Evolutionary conservation across 2,329 filamentous ascomycete species (phyloP).

Genomic region (Monascus ruber): DNA sequence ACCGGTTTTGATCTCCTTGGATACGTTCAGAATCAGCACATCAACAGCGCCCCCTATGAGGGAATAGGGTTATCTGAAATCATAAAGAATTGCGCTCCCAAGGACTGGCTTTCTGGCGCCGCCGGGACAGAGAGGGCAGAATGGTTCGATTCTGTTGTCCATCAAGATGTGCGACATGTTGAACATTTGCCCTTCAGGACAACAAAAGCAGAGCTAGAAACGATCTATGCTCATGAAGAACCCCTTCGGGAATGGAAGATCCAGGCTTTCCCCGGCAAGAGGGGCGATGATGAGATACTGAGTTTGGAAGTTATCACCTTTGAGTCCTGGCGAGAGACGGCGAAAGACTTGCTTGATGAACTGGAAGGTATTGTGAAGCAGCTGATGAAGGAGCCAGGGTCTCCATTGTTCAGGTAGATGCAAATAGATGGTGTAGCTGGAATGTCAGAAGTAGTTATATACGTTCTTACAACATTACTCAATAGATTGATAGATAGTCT

Average conservation of each 20-base stretch:
- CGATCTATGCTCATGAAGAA: conserved; percentile 44
- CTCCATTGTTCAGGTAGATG: not conserved
- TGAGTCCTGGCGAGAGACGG: conserved; percentile 39
- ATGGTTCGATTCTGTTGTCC: conserved; percentile 43
- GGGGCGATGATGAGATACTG: conserved; percentile 40
- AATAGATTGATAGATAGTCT: too few species aligned
- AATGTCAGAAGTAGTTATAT: too few species aligned
- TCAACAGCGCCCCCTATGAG: conserved; percentile 39
- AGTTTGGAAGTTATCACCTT: conserved; percentile 44
- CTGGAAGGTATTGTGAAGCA: conserved; percentile 28
- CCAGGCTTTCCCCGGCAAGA: conserved; percentile 40
- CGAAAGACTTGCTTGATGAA: conserved; percentile 39
- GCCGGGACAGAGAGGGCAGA: conserved; percentile 22
- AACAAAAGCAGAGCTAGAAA: conserved; percentile 37
- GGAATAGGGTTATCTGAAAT: conserved; percentile 39
- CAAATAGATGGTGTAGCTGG: too few species aligned
- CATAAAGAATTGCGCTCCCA: conserved; percentile 27
- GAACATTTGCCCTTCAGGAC: conserved; percentile 28
- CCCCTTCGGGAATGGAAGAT: conserved; percentile 23
- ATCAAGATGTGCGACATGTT: conserved; percentile 47
- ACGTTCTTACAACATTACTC: too few species aligned
- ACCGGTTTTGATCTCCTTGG: conserved; percentile 36
- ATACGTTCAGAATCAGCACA: conserved; percentile 40
- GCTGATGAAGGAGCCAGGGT: conserved; percentile 18
- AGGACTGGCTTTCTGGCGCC: not conserved